A percentile compares a stretch with the other conserved stretches of the same genome.
Conservation (phyloP, 768 basidiomycete species). For the Panus rudis region DNA sequence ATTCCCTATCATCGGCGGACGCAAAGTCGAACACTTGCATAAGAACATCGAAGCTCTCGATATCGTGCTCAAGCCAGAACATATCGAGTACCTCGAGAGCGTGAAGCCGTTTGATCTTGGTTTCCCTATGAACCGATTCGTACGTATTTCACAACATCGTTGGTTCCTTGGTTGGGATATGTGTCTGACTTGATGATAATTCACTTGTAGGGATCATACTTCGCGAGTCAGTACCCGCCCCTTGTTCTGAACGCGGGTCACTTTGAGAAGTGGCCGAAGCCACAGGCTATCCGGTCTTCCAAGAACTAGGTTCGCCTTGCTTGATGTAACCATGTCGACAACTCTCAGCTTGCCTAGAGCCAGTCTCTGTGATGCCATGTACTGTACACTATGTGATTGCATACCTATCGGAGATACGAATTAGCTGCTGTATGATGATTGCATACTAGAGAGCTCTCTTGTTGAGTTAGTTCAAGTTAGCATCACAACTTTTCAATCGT, state of each 20-base stretch:
- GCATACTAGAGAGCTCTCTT: no score
- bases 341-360: no score
- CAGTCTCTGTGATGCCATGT: no score
- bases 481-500: no score
- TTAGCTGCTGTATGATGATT: no score
- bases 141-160: slow-evolving; percentile 9
- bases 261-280: slow-evolving; percentile 21
- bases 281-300: slow-evolving; percentile 16
- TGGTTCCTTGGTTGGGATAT: slow-evolving; percentile 16
- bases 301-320: no score
- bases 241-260: slow-evolving; percentile 14
- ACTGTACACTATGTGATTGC: no score
- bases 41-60: slow-evolving; percentile 42
- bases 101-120: slow-evolving; percentile 36
- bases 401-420: no score
- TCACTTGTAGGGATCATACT: slow-evolving; percentile 4
- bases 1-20: slow-evolving; percentile 42
- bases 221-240: no score
- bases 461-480: no score
- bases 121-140: slow-evolving; percentile 29
- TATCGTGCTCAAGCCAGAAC: slow-evolving; percentile 34
- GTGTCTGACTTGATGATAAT: neutral
- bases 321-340: no score
- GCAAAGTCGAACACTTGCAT: slow-evolving; percentile 40
- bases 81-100: slow-evolving; percentile 38